Evolutionary conservation across 805 yeast genomes (phyloP).

Genomic region (Isabelozyma pseudorhagii): DNA sequence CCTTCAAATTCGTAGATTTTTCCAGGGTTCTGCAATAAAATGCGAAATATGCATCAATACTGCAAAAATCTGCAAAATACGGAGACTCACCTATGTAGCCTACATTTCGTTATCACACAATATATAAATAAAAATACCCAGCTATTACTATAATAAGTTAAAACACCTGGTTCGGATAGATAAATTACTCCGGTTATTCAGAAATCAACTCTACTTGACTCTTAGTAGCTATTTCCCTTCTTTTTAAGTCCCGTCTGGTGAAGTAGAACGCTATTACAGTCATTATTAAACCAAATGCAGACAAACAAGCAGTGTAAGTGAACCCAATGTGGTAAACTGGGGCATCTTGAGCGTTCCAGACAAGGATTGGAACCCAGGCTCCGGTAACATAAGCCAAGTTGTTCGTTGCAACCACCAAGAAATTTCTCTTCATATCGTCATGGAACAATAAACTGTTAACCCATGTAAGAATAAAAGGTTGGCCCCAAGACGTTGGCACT

Average conservation of each 20-base stretch:
- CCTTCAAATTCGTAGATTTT: no score
- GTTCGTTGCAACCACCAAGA: constrained; percentile 39
- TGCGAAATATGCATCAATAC: no score
- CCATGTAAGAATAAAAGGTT: constrained; percentile 20
- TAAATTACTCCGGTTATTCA: no score
- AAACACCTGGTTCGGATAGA: no score
- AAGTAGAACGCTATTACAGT: constrained; percentile 19
- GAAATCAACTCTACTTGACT: background rate
- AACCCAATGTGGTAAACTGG: constrained; percentile 39
- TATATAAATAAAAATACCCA: no score
- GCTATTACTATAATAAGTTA: no score
- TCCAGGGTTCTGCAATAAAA: no score
- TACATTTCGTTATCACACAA: no score
- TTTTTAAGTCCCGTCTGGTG: constrained; percentile 13
- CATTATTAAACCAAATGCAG: constrained; percentile 26
- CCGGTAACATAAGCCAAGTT: constrained; percentile 39
- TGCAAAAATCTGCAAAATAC: no score
- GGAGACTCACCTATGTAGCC: no score
- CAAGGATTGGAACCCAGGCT: constrained; percentile 40
- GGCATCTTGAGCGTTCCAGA: constrained; percentile 35
- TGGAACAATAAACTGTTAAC: constrained; percentile 13
- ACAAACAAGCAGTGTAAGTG: constrained; percentile 31
- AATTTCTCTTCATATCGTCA: constrained; percentile 29
- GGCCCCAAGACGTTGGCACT: constrained; percentile 16
- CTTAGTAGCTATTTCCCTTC: background rate